Evolutionary conservation across 495 filamentous ascomycete species (phyloP), one percentile per base, ranked within the genome.

Genomic region (Lindgomyces ingoldianus): DNA sequence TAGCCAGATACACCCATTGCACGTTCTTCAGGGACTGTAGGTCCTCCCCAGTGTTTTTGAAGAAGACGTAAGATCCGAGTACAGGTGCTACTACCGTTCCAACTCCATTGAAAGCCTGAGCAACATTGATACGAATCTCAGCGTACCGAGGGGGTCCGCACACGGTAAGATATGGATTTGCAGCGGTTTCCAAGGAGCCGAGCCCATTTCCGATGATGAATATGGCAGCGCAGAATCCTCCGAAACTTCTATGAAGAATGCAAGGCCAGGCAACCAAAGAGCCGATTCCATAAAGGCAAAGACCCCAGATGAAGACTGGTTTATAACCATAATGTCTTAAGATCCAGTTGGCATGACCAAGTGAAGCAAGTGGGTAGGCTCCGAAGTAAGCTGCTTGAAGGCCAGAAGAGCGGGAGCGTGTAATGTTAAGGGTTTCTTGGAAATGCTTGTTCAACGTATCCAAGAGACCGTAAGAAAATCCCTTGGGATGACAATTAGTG

Each of bases 391-490:
- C 81, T 14, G 79, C 81, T 65, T 85, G 83, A 2, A 86, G 75
- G 12, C 83, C 83, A 4, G 80, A 76, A 6, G 82, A 82, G 10
- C 80, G 72, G 4, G 75, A 77, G 46, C 75, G 77, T 22, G 77
- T 80, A 48, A 85, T 83, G 60, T 78, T 72, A 36, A 85, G 74
- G 4, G 80, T 81, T 39, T 74, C 76, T 70, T 85, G 83, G 73
- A 84, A 84, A 65, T 84, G 81, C 50, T 82, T 83, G 67, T 94
- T 93, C 45, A 95, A 80, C 0, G 87, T 82, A 59, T 89, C 87
- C 11, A 95, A 80, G 26, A 96, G 81, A 14, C 91, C 90, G 72
- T 95, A 94, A 0, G 89, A 87, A 64, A 96, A 90, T 0, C 91
- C 67, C 69, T 67, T 18, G 16, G n/a, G 14, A 14, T 12, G 14